Evolutionary conservation across 2,329 filamentous ascomycete genomes (phyloP).

Genomic region (Monosporascus sp.): DNA sequence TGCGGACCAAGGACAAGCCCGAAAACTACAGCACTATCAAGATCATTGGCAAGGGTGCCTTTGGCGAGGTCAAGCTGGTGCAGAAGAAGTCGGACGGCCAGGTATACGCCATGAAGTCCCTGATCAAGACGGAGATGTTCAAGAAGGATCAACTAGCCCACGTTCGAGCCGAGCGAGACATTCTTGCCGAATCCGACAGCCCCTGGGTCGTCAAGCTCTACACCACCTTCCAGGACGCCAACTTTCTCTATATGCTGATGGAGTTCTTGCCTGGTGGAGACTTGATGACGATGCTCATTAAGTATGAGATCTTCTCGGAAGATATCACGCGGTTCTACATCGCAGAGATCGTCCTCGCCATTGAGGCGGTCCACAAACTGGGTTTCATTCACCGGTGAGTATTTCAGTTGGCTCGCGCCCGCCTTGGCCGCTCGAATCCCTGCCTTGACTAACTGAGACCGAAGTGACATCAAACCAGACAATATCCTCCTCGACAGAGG

Average conservation of each 20-base stretch:
- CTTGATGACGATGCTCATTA: constrained; percentile 99
- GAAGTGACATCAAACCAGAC: constrained; percentile 96
- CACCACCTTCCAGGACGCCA: constrained; percentile 94
- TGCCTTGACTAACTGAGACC: background rate
- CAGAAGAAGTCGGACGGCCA: constrained; percentile 95
- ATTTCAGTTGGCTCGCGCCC: background rate
- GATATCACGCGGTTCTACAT: constrained; percentile 99
- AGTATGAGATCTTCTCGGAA: constrained; percentile 99
- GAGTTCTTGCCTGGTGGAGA: constrained; percentile 97
- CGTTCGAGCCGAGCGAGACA: constrained; percentile 95
- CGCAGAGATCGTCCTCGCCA: constrained; percentile 96
- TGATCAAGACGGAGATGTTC: constrained; percentile 99
- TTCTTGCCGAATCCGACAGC: constrained; percentile 97
- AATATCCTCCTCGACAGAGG: constrained; percentile 95
- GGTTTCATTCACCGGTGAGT: constrained; percentile 95
- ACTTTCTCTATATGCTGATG: constrained; percentile 99
- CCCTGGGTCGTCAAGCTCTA: constrained; percentile 98
- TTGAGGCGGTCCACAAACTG: constrained; percentile 95
- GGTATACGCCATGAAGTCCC: constrained; percentile 95
- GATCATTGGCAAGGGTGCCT: constrained; percentile 98
- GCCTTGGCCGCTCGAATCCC: background rate
- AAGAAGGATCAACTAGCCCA: constrained; percentile 98
- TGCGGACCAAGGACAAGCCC: constrained; percentile 87
- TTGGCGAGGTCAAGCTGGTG: constrained; percentile 96
- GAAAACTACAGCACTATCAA: constrained; percentile 95